A percentile compares a stretch with the other conserved stretches of the same genome.
Conservation (phyloP, 345 rosid species). For the Firmiana major region DNA sequence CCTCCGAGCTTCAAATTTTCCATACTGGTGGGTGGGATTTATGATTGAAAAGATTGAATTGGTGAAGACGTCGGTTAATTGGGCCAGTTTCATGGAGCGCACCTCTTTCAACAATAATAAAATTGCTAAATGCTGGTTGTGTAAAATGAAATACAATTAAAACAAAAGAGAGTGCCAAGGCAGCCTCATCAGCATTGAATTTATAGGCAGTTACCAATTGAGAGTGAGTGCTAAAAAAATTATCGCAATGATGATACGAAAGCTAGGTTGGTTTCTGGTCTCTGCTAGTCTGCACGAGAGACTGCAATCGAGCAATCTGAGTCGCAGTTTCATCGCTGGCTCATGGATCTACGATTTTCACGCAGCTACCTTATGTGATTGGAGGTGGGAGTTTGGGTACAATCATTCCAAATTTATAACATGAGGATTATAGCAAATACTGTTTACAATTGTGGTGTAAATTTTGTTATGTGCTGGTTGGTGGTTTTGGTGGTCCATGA, state of each 20-base stretch:
- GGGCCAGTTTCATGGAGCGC: too few species aligned
- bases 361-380: neutral
- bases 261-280: neutral
- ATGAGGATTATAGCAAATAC: neutral
- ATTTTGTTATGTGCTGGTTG: neutral
- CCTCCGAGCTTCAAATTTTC: too few species aligned
- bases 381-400: too few species aligned
- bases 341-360: neutral
- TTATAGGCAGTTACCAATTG: neutral
- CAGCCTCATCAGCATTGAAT: neutral
- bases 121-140: too few species aligned
- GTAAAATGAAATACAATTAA: too few species aligned
- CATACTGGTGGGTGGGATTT: too few species aligned
- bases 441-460: neutral
- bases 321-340: too few species aligned
- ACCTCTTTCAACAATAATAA: too few species aligned
- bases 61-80: too few species aligned
- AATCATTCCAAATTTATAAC: neutral
- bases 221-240: neutral
- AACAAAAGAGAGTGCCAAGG: neutral
- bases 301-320: neutral
- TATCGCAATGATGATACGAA: neutral
- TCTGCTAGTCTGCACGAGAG: neutral
- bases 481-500: neutral
- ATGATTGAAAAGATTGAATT: too few species aligned